These are phyloP conservation scores for Russula sp. DNA, from an alignment of 768 basidiomycete genomes.

Conservation along the genomic window DNA sequence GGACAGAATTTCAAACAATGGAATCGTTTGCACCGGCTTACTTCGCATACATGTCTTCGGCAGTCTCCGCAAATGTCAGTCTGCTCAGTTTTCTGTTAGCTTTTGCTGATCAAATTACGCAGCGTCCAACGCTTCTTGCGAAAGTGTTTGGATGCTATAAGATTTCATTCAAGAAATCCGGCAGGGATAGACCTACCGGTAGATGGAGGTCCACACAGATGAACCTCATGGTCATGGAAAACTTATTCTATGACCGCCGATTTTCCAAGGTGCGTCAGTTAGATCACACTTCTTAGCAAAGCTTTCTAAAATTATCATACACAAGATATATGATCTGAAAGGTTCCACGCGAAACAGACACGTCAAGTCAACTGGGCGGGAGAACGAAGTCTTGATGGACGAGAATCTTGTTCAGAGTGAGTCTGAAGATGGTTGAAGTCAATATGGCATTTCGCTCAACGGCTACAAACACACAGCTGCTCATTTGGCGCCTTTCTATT, in stretches of 20 bases:
- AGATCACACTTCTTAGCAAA: not conserved
- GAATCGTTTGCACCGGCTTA: conserved; percentile 96
- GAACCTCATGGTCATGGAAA: conserved; percentile 98
- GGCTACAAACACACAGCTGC: conserved; percentile 45
- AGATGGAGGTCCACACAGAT: conserved; percentile 81
- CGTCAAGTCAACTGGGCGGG: conserved; percentile 81
- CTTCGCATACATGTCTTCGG: conserved; percentile 97
- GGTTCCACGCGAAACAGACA: conserved; percentile 92
- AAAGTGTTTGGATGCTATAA: conserved; percentile 98
- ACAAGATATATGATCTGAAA: conserved; percentile 92
- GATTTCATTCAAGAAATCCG: conserved; percentile 78
- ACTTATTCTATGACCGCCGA: conserved; percentile 85
- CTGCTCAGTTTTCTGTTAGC: not conserved
- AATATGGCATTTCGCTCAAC: not conserved
- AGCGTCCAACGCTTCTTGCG: conserved; percentile 92
- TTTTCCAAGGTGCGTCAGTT: conserved; percentile 65
- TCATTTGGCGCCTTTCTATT: conserved; percentile 82
- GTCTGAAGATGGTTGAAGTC: not conserved
- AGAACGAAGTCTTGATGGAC: conserved; percentile 91
- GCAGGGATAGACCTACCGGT: conserved; percentile 55
- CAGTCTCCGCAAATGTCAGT: conserved; percentile 74
- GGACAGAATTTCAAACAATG: conserved; percentile 87
- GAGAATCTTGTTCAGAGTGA: conserved; percentile 91
- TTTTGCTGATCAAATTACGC: conserved; percentile 7
- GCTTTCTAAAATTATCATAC: not conserved